Percentiles rank a stretch among this genome's conserved stretches.
These are phyloP conservation scores for Bremia lactucae DNA, from an alignment of 352 stramenopile species.

Conservation along the genomic window DNA sequence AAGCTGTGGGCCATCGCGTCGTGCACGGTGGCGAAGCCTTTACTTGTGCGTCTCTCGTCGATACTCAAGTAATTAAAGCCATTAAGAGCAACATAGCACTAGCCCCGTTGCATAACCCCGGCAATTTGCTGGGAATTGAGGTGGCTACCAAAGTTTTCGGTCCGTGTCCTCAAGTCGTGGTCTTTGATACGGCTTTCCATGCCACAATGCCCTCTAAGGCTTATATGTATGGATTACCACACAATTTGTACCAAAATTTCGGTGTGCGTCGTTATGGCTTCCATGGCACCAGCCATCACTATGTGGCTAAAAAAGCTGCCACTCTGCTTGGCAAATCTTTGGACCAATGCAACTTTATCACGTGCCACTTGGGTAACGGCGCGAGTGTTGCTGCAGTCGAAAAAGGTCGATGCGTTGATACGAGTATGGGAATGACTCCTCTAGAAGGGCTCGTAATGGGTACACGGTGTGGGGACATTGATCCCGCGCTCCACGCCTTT, in stretches of 20 bases:
- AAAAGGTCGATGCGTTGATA: conserved; percentile 76
- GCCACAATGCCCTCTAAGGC: conserved; percentile 71
- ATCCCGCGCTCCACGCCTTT: conserved; percentile 76
- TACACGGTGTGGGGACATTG: conserved; percentile 78
- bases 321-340: conserved; percentile 44
- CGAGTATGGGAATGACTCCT: conserved; percentile 85
- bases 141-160: conserved; percentile 70
- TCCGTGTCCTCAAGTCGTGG: conserved; percentile 54
- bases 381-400: conserved; percentile 73
- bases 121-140: conserved; percentile 79
- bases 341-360: conserved; percentile 60
- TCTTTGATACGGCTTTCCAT: conserved; percentile 90
- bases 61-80: conserved; percentile 35
- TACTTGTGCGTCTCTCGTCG: conserved; percentile 44
- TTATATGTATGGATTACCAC: conserved; percentile 74
- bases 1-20: conserved; percentile 77
- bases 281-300: conserved; percentile 84
- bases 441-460: conserved; percentile 85
- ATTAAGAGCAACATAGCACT: conserved; percentile 55
- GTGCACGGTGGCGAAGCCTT: conserved; percentile 83
- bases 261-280: conserved; percentile 86
- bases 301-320: conserved; percentile 66
- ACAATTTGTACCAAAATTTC: conserved; percentile 68
- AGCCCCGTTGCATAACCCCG: conserved; percentile 82
- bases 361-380: conserved; percentile 84